Evolutionary conservation across 768 basidiomycete species (phyloP).

Genomic region (Russula ochroleuca): DNA sequence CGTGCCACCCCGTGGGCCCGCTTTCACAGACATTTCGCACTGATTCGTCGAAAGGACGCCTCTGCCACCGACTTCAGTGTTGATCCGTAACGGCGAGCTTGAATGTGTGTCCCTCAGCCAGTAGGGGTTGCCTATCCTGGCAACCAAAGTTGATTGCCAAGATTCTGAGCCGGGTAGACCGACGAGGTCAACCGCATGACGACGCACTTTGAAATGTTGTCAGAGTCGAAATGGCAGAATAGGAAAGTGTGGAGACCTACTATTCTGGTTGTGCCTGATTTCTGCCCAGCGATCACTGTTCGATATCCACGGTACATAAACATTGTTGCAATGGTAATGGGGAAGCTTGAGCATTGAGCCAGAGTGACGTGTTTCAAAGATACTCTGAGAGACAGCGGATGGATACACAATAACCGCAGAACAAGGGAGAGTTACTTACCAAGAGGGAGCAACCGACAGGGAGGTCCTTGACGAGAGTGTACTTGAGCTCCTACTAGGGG

Average conservation of each 20-base stretch:
- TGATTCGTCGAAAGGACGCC: background rate
- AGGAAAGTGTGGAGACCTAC: conserved; percentile 7
- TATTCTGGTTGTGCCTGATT: conserved; percentile 18
- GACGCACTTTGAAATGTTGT: background rate
- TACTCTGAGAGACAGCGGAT: conserved; percentile 15
- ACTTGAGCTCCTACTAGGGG: conserved; percentile 14
- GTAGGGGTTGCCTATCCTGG: background rate
- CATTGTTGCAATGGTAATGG: conserved; percentile 29
- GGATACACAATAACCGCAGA: background rate
- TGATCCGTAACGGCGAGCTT: background rate
- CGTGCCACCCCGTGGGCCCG: background rate
- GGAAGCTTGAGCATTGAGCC: conserved; percentile 30
- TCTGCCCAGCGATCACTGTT: conserved; percentile 25
- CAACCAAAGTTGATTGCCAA: background rate
- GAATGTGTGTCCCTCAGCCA: background rate
- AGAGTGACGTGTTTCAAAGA: conserved; percentile 31
- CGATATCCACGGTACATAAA: conserved; percentile 30
- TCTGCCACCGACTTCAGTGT: background rate
- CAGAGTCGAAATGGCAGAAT: background rate
- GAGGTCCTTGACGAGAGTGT: conserved; percentile 22
- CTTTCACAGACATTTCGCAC: background rate
- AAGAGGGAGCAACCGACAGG: conserved; percentile 23
- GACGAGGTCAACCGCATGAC: background rate
- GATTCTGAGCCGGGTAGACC: background rate
- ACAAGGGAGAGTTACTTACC: conserved; percentile 5